Evolutionary conservation across 495 filamentous ascomycete genomes (phyloP).

Genomic region (Umbilicaria muhlenbergii): DNA sequence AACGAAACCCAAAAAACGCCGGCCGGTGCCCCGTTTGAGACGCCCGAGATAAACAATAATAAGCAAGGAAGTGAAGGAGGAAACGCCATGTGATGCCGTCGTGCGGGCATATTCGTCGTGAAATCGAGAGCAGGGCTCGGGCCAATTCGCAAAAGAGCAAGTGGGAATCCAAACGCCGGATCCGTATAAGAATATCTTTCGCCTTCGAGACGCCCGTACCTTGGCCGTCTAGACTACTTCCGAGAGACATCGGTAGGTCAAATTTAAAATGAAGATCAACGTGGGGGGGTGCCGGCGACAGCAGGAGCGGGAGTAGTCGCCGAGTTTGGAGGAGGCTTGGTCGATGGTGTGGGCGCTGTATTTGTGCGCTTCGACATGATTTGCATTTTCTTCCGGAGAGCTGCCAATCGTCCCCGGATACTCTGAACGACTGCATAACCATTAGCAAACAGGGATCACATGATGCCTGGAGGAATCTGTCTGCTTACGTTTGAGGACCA

Average conservation of each 20-base stretch:
- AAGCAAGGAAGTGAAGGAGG: too few relatives aligned
- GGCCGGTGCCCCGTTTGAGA: too few relatives aligned
- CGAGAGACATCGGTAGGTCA: neutral
- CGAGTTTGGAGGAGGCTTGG: slow-evolving; percentile 7
- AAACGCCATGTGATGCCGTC: too few relatives aligned
- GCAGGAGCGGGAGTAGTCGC: slow-evolving; percentile 14
- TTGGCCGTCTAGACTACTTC: neutral
- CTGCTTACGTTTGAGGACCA: slow-evolving; percentile 52
- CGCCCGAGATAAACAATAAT: too few relatives aligned
- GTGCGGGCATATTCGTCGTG: too few relatives aligned
- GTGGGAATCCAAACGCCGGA: too few relatives aligned
- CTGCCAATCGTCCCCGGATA: slow-evolving; percentile 36
- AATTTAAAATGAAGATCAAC: slow-evolving; percentile 2
- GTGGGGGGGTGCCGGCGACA: slow-evolving; percentile 19
- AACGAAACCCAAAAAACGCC: too few relatives aligned
- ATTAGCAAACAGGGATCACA: slow-evolving; percentile 14
- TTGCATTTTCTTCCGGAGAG: slow-evolving; percentile 41
- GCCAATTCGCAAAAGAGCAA: too few relatives aligned
- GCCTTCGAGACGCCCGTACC: too few relatives aligned
- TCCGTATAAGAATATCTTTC: too few relatives aligned
- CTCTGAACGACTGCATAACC: slow-evolving; percentile 35
- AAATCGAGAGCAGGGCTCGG: too few relatives aligned
- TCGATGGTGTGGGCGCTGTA: slow-evolving; percentile 10
- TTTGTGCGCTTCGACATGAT: slow-evolving; percentile 32
- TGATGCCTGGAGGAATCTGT: neutral